A percentile compares a stretch with the other conserved stretches of the same genome.
These are phyloP conservation scores for Chaetomium olivaceum DNA, from an alignment of 2,329 filamentous ascomycete genomes.

Conservation along the genomic window DNA sequence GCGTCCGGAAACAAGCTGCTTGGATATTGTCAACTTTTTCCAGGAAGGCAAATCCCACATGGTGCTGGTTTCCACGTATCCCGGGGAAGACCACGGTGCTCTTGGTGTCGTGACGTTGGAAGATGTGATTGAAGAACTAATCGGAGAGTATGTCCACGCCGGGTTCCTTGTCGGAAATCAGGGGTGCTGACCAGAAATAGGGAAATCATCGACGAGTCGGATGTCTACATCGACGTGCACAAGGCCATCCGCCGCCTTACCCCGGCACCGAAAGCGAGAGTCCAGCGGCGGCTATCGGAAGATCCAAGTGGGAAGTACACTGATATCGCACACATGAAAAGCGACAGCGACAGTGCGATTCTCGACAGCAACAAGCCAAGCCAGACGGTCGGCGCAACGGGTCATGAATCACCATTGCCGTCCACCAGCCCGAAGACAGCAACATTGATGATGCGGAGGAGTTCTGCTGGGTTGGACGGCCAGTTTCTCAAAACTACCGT, in stretches of 20 bases:
- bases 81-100: constrained; percentile 87
- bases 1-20: constrained; percentile 88
- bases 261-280: constrained; percentile 76
- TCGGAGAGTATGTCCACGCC: constrained; percentile 75
- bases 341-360: constrained; percentile 33
- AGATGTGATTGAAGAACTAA: constrained; percentile 97
- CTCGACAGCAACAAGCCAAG: constrained; percentile 36
- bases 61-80: constrained; percentile 88
- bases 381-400: constrained; percentile 40
- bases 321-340: constrained; percentile 34
- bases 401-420: constrained; percentile 43
- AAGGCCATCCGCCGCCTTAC: constrained; percentile 91
- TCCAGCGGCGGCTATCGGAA: constrained; percentile 43
- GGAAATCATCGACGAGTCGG: constrained; percentile 98
- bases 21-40: constrained; percentile 99
- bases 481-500: constrained; percentile 50
- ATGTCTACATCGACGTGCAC: constrained; percentile 97
- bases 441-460: constrained; percentile 61
- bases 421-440: constrained; percentile 54
- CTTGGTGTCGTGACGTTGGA: constrained; percentile 93
- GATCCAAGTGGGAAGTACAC: constrained; percentile 29
- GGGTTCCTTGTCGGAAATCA: neutral
- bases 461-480: constrained; percentile 57
- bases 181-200: constrained; percentile 46
- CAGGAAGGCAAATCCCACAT: constrained; percentile 99